Base-by-base conservation (phyloP, 192 early-diverging fungal species). In the Gryganskiella cystojenkinii region DNA sequence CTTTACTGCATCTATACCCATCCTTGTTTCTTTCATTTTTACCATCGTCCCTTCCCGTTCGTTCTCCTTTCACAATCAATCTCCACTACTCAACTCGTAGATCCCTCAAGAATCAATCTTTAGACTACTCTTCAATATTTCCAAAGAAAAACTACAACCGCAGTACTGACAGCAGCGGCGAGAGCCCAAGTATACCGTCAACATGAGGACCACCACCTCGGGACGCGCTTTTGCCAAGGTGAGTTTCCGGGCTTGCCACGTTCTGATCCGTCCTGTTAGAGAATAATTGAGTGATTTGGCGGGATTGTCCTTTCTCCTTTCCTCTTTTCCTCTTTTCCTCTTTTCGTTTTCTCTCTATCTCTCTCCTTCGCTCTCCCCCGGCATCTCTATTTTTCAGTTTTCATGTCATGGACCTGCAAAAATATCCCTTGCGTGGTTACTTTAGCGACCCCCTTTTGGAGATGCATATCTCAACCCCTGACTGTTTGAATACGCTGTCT, bases 211-310 rank as follows among this genome's bases (percentile, higher is more conserved):
- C 11, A 89, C 85, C 17, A 83, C 81, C 20, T 83, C 83, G 9
- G 87, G 87, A 24, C 70, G 87, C 55, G 84, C 87, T 46, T 89
- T 87, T 80, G 76, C 80, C 13, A 89, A 86, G 87, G 87, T 85
- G 79, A 58, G 37, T n/a, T n/a, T n/a, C n/a, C n/a, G n/a, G n/a
- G n/a, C n/a, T n/a, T n/a, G n/a, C n/a, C n/a, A n/a, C n/a, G n/a
- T n/a, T n/a, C n/a, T n/a, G n/a, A n/a, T n/a, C n/a, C n/a, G n/a
- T n/a, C n/a, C n/a, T n/a, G n/a, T n/a, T n/a, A n/a, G n/a, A n/a
- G n/a, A n/a, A n/a, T n/a, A n/a, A n/a, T n/a, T n/a, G n/a, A n/a
- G n/a, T n/a, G n/a, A n/a, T n/a, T n/a, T n/a, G n/a, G n/a, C n/a
- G n/a, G n/a, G n/a, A n/a, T n/a, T n/a, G n/a, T 13, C 7, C 37